These are phyloP conservation scores for Draba incana DNA, from an alignment of 345 rosid species.

Conservation along the genomic window DNA sequence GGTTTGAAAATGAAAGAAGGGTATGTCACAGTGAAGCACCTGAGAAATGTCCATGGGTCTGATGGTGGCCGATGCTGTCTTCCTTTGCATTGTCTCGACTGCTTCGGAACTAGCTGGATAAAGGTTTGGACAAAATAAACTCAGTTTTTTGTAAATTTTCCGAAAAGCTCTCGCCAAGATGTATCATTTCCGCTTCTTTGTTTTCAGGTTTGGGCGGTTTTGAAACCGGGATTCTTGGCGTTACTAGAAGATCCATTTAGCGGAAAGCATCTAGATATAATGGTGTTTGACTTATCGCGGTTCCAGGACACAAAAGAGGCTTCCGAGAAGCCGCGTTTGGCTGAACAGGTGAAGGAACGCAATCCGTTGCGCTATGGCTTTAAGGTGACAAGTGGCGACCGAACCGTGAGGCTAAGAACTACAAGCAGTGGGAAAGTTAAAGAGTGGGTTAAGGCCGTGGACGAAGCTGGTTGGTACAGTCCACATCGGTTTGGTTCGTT, in stretches of 20 bases:
- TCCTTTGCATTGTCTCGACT: conserved; percentile 56
- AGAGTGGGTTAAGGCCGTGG: conserved; percentile 78
- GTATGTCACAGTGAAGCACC: conserved; percentile 72
- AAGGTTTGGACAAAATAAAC: conserved; percentile 52
- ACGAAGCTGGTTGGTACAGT: conserved; percentile 71
- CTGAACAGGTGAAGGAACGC: conserved; percentile 63
- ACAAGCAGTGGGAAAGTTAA: conserved; percentile 63
- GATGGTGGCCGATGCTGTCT: conserved; percentile 47
- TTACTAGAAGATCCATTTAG: conserved; percentile 77
- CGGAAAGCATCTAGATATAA: conserved; percentile 71
- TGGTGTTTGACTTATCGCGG: conserved; percentile 65
- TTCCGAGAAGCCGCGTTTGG: conserved; percentile 48
- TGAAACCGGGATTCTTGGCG: conserved; percentile 94
- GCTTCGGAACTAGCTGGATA: conserved; percentile 62
- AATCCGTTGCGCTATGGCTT: conserved; percentile 74
- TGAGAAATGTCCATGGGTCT: conserved; percentile 44
- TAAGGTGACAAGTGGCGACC: conserved; percentile 66
- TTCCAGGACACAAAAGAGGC: conserved; percentile 40
- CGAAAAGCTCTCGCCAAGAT: not conserved
- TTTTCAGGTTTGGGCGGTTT: conserved; percentile 90
- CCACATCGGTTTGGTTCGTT: conserved; percentile 83
- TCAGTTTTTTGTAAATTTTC: not conserved
- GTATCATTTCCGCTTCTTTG: not conserved
- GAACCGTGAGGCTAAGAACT: conserved; percentile 60
- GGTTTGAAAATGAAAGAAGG: conserved; percentile 95